These are phyloP conservation scores for Hapsidospora chrysogenum DNA, from an alignment of 495 filamentous ascomycete species.

Conservation along the genomic window DNA sequence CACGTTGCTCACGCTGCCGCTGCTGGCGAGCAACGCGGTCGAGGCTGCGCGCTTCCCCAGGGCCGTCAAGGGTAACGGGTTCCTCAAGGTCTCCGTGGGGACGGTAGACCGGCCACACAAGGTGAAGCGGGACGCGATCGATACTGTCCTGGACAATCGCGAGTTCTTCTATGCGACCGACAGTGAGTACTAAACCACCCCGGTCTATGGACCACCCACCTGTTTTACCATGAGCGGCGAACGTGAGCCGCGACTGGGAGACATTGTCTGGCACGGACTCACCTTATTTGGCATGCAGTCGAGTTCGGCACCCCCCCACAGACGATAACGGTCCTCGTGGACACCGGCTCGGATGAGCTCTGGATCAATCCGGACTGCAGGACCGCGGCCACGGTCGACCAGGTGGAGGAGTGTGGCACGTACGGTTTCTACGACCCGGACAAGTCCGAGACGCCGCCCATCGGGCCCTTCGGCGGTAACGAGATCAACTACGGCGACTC, in stretches of 20 bases:
- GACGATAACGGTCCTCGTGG: conserved; percentile 15
- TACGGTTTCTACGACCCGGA: conserved; percentile 15
- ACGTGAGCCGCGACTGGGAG: no score
- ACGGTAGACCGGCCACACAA: background rate
- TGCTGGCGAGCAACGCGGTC: background rate
- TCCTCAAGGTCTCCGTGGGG: conserved; percentile 1
- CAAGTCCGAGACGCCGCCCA: conserved; percentile 1
- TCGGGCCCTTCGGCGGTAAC: conserved; percentile 1
- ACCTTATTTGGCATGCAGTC: background rate
- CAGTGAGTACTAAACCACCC: background rate
- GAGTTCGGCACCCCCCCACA: conserved; percentile 7
- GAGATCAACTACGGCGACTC: conserved; percentile 3
- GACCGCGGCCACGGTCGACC: conserved; percentile 4
- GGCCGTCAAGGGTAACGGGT: conserved; percentile 1
- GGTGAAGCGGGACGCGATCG: conserved; percentile 1
- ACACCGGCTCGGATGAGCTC: conserved; percentile 21
- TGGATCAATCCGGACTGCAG: conserved; percentile 19
- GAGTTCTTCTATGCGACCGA: conserved; percentile 4
- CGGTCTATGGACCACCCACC: background rate
- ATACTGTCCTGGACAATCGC: conserved; percentile 1
- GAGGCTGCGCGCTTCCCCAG: background rate
- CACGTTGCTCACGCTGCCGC: conserved; percentile 2
- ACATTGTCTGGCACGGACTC: no score
- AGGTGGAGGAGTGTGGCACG: conserved; percentile 7
- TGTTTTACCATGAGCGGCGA: no score